These are phyloP conservation scores for Penicillium silybi DNA, from an alignment of 495 filamentous ascomycete genomes.

Conservation along the genomic window DNA sequence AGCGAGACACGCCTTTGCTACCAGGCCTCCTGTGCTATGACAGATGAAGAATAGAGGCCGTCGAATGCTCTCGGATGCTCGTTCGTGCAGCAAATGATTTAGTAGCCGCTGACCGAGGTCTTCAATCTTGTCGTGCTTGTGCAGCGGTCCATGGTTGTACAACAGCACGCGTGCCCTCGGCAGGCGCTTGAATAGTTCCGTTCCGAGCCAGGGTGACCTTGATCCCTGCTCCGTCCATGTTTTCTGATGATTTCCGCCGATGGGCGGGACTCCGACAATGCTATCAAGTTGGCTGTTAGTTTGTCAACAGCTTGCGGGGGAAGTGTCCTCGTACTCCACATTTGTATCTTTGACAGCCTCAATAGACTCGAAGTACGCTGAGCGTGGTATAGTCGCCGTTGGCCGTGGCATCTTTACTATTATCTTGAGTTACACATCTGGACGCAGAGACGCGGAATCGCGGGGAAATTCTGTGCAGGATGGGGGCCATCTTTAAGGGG, in stretches of 20 bases:
- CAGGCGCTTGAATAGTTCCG: conserved; percentile 24
- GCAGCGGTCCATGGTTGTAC: conserved; percentile 50
- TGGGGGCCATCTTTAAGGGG: conserved; percentile 11
- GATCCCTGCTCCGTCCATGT: conserved; percentile 29
- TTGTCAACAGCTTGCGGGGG: background rate
- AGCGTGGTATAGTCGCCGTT: background rate
- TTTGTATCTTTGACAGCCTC: conserved; percentile 19
- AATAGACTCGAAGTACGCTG: conserved; percentile 19
- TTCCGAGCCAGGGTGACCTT: conserved; percentile 23
- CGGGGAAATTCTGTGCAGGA: background rate
- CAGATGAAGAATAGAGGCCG: conserved; percentile 61
- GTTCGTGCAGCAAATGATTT: conserved; percentile 38
- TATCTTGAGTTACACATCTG: background rate
- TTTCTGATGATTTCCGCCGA: conserved; percentile 37
- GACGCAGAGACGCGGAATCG: background rate
- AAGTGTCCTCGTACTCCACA: conserved; percentile 33
- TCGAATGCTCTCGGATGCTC: conserved; percentile 22
- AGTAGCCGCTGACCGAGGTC: conserved; percentile 48
- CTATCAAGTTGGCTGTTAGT: conserved; percentile 15
- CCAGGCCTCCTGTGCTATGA: conserved; percentile 62
- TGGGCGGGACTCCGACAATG: conserved; percentile 42
- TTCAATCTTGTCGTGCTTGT: conserved; percentile 46
- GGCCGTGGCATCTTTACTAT: conserved; percentile 8
- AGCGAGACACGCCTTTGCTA: conserved; percentile 55
- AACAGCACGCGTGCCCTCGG: conserved; percentile 49